Evolutionary conservation across 352 stramenopile genomes (phyloP).

Genomic region (Globisporangium iwayamae): DNA sequence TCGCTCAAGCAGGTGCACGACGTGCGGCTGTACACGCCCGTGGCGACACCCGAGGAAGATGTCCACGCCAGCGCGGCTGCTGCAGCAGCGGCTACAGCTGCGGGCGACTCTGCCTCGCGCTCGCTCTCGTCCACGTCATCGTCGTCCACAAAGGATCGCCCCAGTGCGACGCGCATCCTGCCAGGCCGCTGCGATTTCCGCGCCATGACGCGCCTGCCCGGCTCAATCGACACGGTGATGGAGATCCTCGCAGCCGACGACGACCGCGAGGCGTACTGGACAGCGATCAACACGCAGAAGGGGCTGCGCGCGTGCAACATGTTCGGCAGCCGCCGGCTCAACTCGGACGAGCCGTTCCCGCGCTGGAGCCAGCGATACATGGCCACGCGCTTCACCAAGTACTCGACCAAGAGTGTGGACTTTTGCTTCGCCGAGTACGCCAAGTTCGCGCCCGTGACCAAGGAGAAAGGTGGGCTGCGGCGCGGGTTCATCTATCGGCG

Average conservation of each 20-base stretch:
- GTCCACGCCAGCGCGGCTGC: neutral
- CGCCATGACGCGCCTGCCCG: conserved; percentile 60
- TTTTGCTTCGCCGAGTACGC: conserved; percentile 67
- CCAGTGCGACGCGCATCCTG: conserved; percentile 14
- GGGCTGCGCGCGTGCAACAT: conserved; percentile 51
- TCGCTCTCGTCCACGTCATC: conserved; percentile 20
- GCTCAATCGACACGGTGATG: conserved; percentile 51
- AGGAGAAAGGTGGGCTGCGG: conserved; percentile 18
- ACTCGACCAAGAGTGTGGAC: conserved; percentile 47
- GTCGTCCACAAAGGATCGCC: conserved; percentile 17
- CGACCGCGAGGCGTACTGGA: conserved; percentile 67
- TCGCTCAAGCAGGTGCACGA: conserved; percentile 56
- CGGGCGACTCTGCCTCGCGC: conserved; percentile 20
- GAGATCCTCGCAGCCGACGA: conserved; percentile 53
- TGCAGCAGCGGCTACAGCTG: conserved; percentile 10
- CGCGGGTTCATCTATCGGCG: conserved; percentile 73
- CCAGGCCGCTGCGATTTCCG: conserved; percentile 55
- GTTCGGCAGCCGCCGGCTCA: conserved; percentile 30
- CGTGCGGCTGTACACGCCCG: conserved; percentile 63
- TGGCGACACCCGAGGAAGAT: conserved; percentile 19
- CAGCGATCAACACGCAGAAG: conserved; percentile 62
- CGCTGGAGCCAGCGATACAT: conserved; percentile 69
- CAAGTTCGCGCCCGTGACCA: conserved; percentile 17
- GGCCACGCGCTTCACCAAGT: conserved; percentile 56
- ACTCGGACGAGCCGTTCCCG: conserved; percentile 36